Evolutionary conservation across 2,329 filamentous ascomycete species (phyloP).

Genomic region (Drechslerella dactyloides): DNA sequence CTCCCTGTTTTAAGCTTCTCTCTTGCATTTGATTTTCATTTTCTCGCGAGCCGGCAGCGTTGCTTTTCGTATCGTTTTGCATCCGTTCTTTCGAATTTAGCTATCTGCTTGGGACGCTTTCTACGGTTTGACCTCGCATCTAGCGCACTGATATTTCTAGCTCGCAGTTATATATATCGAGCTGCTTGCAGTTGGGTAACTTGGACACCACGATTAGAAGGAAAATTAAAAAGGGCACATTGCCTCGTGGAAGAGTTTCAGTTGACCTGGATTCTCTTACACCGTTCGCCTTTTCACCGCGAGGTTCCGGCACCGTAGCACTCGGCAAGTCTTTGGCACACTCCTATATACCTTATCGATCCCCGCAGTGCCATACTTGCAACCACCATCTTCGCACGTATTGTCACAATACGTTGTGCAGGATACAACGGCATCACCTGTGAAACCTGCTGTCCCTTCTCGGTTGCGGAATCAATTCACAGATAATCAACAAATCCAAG

Average conservation of each 20-base stretch:
- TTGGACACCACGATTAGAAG: neutral
- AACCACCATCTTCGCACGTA: no score
- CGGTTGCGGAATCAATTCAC: constrained; percentile 30
- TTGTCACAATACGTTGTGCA: no score
- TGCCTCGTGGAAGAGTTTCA: constrained; percentile 21
- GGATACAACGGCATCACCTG: constrained; percentile 7
- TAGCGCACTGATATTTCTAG: constrained; percentile 34
- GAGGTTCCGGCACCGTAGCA: constrained; percentile 29
- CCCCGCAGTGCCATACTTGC: neutral
- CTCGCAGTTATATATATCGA: constrained; percentile 32
- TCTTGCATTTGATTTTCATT: constrained; percentile 26
- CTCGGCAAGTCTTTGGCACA: constrained; percentile 9
- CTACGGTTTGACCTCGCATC: neutral
- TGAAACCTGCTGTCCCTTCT: constrained; percentile 35
- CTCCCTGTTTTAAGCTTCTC: constrained; percentile 12
- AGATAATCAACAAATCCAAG: constrained; percentile 10
- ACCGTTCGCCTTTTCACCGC: constrained; percentile 14
- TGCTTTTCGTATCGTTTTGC: constrained; percentile 44
- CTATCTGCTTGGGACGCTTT: constrained; percentile 17
- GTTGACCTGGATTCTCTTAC: constrained; percentile 39
- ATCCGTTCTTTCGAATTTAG: constrained; percentile 27
- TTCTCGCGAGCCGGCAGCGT: constrained; percentile 35
- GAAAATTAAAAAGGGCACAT: neutral
- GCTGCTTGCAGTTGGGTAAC: constrained; percentile 13
- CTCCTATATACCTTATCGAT: neutral